Conservation (phyloP, 2,329 filamentous ascomycete genomes). For the Eutypella sp. region DNA sequence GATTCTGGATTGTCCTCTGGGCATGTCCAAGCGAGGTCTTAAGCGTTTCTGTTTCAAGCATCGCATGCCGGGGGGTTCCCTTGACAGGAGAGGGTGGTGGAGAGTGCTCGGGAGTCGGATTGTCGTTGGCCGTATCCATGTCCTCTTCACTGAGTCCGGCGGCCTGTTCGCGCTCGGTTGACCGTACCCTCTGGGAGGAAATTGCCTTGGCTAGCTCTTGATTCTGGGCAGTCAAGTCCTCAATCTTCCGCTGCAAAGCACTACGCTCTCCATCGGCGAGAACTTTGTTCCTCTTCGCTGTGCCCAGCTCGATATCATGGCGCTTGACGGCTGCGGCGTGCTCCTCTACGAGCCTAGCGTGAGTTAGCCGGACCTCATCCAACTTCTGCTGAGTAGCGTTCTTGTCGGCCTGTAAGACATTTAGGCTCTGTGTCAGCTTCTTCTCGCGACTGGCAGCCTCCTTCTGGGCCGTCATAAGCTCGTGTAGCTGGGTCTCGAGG, state of each 20-base stretch:
- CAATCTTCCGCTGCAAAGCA: constrained; percentile 77
- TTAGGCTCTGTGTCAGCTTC: constrained; percentile 70
- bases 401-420: constrained; percentile 68
- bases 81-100: constrained; percentile 89
- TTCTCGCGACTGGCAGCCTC: constrained; percentile 79
- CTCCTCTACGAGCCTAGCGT: constrained; percentile 77
- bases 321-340: constrained; percentile 71
- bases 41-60: constrained; percentile 91
- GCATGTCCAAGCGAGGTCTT: constrained; percentile 92
- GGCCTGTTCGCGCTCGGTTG: constrained; percentile 59
- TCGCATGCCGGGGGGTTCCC: constrained; percentile 81
- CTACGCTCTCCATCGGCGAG: constrained; percentile 73
- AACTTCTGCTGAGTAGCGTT: constrained; percentile 74
- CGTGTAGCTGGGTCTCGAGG: constrained; percentile 86
- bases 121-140: constrained; percentile 60
- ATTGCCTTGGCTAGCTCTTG: constrained; percentile 84
- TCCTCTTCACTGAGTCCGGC: constrained; percentile 57
- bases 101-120: constrained; percentile 79
- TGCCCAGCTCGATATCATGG: constrained; percentile 83
- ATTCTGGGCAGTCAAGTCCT: constrained; percentile 84
- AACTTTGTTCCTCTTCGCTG: constrained; percentile 72
- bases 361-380: constrained; percentile 78
- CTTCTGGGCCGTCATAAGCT: constrained; percentile 67
- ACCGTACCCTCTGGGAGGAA: constrained; percentile 64
- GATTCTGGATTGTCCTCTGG: constrained; percentile 91